These are phyloP conservation scores for Parasitella parasitica DNA, from an alignment of 371 early-diverging fungal species.

Conservation along the genomic window DNA sequence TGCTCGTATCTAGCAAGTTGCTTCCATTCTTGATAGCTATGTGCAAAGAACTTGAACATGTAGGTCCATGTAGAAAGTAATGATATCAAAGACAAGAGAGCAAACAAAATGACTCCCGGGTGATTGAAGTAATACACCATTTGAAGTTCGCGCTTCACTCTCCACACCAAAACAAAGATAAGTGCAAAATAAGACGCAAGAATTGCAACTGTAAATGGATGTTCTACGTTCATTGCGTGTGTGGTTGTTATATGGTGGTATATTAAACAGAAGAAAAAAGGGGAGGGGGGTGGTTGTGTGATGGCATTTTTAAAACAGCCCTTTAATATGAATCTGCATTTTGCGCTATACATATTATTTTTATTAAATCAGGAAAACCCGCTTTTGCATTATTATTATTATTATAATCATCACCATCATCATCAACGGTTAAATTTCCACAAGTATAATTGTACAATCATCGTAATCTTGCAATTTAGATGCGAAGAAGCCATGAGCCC, in stretches of 20 bases:
- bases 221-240: constrained; percentile 31
- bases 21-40: constrained; percentile 32
- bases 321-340: no score
- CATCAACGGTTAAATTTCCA: constrained; percentile 43
- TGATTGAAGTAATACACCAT: neutral
- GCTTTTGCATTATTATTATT: neutral
- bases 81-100: constrained; percentile 17
- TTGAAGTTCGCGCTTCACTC: constrained; percentile 14
- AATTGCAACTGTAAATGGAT: constrained; percentile 35
- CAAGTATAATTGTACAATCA: constrained; percentile 53
- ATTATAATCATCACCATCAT: neutral
- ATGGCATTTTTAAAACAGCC: no score
- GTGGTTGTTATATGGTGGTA: neutral
- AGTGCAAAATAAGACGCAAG: constrained; percentile 38
- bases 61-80: constrained; percentile 40
- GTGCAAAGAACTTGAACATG: constrained; percentile 35
- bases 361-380: neutral
- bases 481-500: constrained; percentile 49
- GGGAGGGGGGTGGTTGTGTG: neutral
- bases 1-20: neutral
- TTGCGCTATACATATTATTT: no score
- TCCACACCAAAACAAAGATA: constrained; percentile 27
- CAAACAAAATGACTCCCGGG: constrained; percentile 5
- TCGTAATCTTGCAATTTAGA: constrained; percentile 54
- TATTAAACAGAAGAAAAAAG: neutral